Evolutionary conservation across 1,284 basidiomycete species (phyloP), one percentile per base, ranked within the genome.

Genomic region (Leccinum subatratum): DNA sequence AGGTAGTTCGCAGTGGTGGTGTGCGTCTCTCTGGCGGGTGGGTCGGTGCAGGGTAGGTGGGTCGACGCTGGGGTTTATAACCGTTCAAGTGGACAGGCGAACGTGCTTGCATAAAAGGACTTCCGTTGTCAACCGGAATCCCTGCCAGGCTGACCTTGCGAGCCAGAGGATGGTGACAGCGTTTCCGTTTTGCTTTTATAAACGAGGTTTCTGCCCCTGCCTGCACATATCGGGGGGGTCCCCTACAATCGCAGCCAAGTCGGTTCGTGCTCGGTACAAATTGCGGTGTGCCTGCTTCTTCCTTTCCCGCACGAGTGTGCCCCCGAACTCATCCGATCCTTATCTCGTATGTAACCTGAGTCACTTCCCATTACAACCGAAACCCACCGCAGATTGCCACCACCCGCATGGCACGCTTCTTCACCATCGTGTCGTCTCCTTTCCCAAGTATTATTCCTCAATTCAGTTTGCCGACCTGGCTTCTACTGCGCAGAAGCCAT

Each of bases 71-170:
- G 58, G 63, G 63, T 18, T 65, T 72, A 68, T 71, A 71, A 70
- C 62, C 64, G 68, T 39, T 66, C 61, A 73, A 58, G 42, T 71
- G 65, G 32, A 66, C 70, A 61, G 65, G 65, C 77, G 74, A 76
- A 76, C 75, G 75, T 76, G 75, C 69, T 45, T 78, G 77, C 75
- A 76, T 78, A 73, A 67, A 39, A 60, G 64, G 63, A 25, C 62
- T 42, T 60, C 48, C 61, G 59, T 57, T 28, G 64, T 32, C 32
- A 63, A 54, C 72, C 65, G 66, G 66, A 37, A 48, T 63, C 63
- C 64, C 66, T 32, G 25, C 25, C 25, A 34, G 63, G 60, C 32
- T 64, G 58, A 62, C 62, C 62, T 60, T 28, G 32, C 5, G 62
- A 67, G 66, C 65, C 66, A 68, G 45, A 71, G 68, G 54, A 70